Conservation (phyloP, 768 basidiomycete genomes). For the Pisolithus microcarpus region DNA sequence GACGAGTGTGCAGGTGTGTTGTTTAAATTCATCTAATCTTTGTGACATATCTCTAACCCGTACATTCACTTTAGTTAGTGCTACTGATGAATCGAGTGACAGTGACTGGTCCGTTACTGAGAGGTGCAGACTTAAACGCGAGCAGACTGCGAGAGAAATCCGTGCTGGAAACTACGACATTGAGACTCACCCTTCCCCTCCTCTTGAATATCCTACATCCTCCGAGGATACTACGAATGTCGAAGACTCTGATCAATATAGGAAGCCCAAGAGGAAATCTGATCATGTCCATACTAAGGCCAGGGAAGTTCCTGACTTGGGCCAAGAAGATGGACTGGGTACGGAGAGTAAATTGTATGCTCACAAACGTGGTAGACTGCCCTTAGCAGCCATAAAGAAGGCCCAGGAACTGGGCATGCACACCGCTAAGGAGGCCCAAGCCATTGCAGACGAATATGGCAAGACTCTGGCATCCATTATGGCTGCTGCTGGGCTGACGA, state of each 20-base stretch:
- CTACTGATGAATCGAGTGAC: not conserved
- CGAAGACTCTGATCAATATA: not conserved
- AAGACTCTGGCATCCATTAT: not conserved
- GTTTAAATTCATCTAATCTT: not conserved
- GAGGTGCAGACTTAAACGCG: not conserved
- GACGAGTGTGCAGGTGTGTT: not conserved
- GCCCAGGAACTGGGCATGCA: not conserved
- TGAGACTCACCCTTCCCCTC: not conserved
- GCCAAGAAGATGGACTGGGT: not conserved
- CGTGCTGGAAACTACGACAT: not conserved
- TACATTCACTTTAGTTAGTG: not conserved
- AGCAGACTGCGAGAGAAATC: not conserved
- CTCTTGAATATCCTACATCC: not conserved
- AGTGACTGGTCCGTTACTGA: not conserved
- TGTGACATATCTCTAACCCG: no score
- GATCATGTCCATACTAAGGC: no score
- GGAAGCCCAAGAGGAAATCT: no score
- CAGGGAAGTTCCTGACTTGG: not conserved
- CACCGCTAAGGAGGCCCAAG: not conserved
- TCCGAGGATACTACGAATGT: no score
- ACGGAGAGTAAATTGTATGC: not conserved
- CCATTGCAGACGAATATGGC: constrained; percentile 1
- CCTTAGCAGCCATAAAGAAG: not conserved
- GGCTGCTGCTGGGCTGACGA: not conserved
- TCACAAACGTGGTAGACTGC: not conserved